A percentile compares a stretch with the other conserved stretches of the same genome.
Conservation (phyloP, 2,329 filamentous ascomycete genomes). For the Hypomyces rosellus region DNA sequence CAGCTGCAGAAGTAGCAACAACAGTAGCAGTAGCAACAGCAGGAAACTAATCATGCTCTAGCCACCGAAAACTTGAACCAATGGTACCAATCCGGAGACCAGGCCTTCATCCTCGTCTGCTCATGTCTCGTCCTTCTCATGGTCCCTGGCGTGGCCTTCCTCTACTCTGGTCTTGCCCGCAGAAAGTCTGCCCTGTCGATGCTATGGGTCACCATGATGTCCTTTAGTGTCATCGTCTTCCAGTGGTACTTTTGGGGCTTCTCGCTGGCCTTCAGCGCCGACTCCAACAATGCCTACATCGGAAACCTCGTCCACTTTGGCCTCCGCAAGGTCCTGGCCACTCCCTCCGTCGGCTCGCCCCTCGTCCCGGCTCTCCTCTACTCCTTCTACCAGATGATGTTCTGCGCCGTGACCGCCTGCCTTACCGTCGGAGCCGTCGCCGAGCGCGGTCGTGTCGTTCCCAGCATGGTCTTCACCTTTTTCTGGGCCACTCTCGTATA, state of each 20-base stretch:
- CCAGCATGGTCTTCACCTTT: constrained; percentile 92
- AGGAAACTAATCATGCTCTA: constrained; percentile 30
- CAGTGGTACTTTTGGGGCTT: constrained; percentile 99
- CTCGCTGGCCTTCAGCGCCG: constrained; percentile 81
- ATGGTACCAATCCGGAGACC: constrained; percentile 88
- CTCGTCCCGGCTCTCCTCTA: constrained; percentile 86
- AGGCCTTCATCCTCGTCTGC: constrained; percentile 85
- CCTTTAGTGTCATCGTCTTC: constrained; percentile 83
- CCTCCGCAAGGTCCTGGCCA: constrained; percentile 73
- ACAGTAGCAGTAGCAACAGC: no score
- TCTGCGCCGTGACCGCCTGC: constrained; percentile 85
- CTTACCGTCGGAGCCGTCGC: constrained; percentile 90
- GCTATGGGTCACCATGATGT: constrained; percentile 97
- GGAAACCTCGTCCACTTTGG: constrained; percentile 87
- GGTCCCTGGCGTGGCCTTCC: constrained; percentile 92
- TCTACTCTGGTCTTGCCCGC: constrained; percentile 95
- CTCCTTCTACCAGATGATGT: constrained; percentile 98
- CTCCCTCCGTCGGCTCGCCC: constrained; percentile 81
- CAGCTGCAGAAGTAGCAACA: no score
- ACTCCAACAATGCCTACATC: constrained; percentile 82
- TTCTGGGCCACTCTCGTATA: constrained; percentile 97
- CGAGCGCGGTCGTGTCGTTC: constrained; percentile 86
- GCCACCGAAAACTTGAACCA: constrained; percentile 86
- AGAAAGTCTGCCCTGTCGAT: constrained; percentile 95
- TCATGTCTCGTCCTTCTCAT: constrained; percentile 94